Evolutionary conservation across 164 flowering plant genomes (phyloP).

Genomic region (Cinnamomum chago): DNA sequence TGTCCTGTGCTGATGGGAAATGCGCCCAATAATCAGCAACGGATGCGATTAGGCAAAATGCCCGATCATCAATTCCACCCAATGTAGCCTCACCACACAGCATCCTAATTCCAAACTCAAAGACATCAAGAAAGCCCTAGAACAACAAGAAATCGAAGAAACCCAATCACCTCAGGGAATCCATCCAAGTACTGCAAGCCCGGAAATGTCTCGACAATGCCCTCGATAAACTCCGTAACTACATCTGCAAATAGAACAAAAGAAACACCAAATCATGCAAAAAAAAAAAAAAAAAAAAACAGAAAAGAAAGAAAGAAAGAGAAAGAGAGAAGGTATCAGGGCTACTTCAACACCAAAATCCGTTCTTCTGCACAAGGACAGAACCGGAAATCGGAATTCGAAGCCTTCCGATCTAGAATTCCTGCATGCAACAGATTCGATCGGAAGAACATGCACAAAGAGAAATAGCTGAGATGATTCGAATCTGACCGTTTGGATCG

Average conservation of each 20-base stretch:
- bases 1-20: no score
- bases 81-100: background rate
- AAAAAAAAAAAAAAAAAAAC: no score
- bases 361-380: background rate
- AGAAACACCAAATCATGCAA: background rate
- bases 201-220: conserved; percentile 87
- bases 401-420: background rate
- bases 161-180: conserved; percentile 63
- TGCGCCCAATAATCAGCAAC: no score
- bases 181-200: conserved; percentile 89
- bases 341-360: background rate
- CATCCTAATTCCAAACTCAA: background rate
- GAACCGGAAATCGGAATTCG: background rate
- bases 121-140: background rate
- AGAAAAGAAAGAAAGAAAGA: no score
- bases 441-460: background rate
- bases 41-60: no score
- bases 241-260: conserved; percentile 50
- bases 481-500: conserved; percentile 57
- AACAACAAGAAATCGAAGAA: background rate
- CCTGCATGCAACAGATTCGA: background rate
- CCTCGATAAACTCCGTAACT: conserved; percentile 90
- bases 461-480: background rate
- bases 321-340: no score
- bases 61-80: background rate